Evolutionary conservation across 495 filamentous ascomycete species (phyloP), one percentile per base, ranked within the genome.

Genomic region (Sphaerosporella brunnea): DNA sequence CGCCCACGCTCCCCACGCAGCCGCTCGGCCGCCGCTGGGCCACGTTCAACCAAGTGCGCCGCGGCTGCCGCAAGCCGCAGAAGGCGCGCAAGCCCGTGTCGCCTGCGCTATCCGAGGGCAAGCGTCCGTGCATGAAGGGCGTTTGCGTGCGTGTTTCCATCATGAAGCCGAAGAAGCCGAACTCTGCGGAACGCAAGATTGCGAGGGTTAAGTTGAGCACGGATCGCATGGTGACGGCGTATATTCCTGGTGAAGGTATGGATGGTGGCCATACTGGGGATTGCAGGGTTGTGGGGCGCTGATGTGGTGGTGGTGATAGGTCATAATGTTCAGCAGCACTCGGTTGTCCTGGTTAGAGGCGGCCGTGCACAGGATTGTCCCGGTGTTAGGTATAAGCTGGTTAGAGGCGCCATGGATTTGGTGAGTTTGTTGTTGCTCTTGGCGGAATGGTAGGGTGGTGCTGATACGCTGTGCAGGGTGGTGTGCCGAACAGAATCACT

Each of bases 301-400:
- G n/a, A n/a, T n/a, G 11, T 50, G 36, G 7, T 23, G 7, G 20
- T 28, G 38, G 19, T 39, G 11, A 19, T 59, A 79, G 78, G 90
- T 25, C 90, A 97, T 68, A 97, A 96, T 69, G 84, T 94, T 53
- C 88, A 94, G 70, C 90, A 96, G 73, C 90, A 99, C 71, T 85
- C 80, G 61, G 90, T 97, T 25, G 90, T 97, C 43, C 68, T 95
- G 51, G 86, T 96, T 10, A 72, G 90, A 49, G 90, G 90, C 38
- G 90, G 90, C 13, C 68, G 90, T 55, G 74, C 73, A 39, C 90
- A 95, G 74, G 90, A 99, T 79, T 96, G 88, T 69, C 90, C 90
- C 46, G 90, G 90, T 74, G 90, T 99, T 67, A 80, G 85, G 56
- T 99, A 99, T 63, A 79, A 86, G 62, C 67, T 93, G 56, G 82